Evolutionary conservation across 768 basidiomycete genomes (phyloP), one percentile per base, ranked within the genome.

Genomic region (Tephrocybe sp.): DNA sequence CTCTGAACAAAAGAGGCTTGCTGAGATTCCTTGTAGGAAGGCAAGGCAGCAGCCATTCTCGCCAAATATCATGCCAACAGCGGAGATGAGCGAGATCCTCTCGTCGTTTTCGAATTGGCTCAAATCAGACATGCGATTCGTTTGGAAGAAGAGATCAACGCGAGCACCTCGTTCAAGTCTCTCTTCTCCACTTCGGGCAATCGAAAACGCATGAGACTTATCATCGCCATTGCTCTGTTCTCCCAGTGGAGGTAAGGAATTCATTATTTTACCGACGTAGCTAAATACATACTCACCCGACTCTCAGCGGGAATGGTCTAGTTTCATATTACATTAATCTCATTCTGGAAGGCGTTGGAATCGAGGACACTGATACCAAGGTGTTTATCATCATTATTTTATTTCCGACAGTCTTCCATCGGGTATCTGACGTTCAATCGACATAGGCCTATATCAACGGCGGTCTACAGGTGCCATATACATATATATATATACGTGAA

Each of bases 321-420:
- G 79, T 87, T 1, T 84, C 84, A 1, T 87, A 85, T 64, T 90
- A 89, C 60, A 86, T 90, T 55, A 80, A 84, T 53, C 67, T 84
- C 13, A 78, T 89, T 3, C 65, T 90, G 35, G 76, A 82, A 36
- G 78, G 82, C 32, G 77, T 89, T 15, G 86, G 86, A 0, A 78
- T 89, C 50, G 71, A 67, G 0, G 63, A 66, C 34, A 70, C 81
- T 0, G 69, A 70, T 21, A 82, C 79, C 1, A 83, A 74, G 54
- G 61, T 64, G 30, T 15, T 21, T 32, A n/a, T 22, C 7, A 30
- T 31, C 9, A 4, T 56, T 24, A 53, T 24, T 44, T 21, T 34
- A 9, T 32, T 16, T 21, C 36, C 4, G 18, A 37, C 12, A 16
- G 5, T 13, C 18, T 13, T 41, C n/a, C 31, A 19, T 22, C 24